Percentiles rank a stretch among this genome's conserved stretches.
Evolutionary conservation across 2,329 filamentous ascomycete species (phyloP).

Genomic region (Hypoxylon sp.): DNA sequence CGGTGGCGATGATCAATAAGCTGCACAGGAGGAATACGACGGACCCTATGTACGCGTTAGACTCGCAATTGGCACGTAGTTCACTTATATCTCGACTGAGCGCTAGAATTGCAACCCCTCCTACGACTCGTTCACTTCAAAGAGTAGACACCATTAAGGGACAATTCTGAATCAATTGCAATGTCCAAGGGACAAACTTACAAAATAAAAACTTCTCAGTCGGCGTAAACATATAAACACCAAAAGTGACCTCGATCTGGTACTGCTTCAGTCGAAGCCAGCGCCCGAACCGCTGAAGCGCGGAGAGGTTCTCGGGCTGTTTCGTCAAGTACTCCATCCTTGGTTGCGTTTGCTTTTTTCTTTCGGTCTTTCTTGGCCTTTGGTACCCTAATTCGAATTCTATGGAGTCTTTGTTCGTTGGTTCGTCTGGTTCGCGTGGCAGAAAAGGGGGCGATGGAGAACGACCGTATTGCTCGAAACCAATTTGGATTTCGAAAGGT

Average conservation of each 20-base stretch:
- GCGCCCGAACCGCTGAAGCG: constrained; percentile 73
- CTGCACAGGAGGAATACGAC: constrained; percentile 91
- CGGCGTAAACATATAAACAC: constrained; percentile 96
- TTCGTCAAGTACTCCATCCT: constrained; percentile 58
- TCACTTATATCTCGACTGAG: not conserved
- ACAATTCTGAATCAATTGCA: constrained; percentile 7
- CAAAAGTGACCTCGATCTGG: constrained; percentile 97
- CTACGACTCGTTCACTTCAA: not conserved
- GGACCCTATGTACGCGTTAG: constrained; percentile 74
- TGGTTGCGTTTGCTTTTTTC: constrained; percentile 9
- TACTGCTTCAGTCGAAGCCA: constrained; percentile 97
- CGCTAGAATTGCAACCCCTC: not conserved
- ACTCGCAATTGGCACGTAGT: constrained; percentile 8
- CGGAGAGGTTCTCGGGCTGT: constrained; percentile 53
- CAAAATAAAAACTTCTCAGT: constrained; percentile 98
- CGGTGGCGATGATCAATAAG: constrained; percentile 87
- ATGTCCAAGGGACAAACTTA: constrained; percentile 64
- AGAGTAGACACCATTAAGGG: not conserved
- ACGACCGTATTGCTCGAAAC: not conserved
- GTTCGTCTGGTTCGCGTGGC: constrained; percentile 19
- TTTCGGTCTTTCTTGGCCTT: constrained; percentile 3
- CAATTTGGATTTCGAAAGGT: constrained; percentile 1
- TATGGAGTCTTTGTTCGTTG: not conserved
- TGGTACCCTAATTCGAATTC: not conserved
- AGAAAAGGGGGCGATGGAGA: constrained; percentile 4